phyloP scores from a whole-genome alignment of 257 asterid species.

The Salvia hispanica region DNA sequence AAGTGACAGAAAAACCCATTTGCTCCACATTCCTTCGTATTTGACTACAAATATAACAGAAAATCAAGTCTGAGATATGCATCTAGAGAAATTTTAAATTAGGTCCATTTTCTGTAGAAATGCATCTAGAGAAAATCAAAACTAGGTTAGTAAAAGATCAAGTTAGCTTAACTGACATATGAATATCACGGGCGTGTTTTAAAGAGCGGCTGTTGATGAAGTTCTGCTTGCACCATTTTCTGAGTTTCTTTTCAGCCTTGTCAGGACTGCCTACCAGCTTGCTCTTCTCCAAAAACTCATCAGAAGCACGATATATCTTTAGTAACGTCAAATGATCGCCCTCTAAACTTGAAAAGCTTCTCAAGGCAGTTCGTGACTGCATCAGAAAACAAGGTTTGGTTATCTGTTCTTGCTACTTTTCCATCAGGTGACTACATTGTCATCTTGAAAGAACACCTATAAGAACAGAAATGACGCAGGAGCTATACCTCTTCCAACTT shows the following conservation, averaged over 20 bases:
- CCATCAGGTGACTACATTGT: neutral
- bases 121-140: neutral
- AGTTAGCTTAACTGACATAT: constrained; percentile 57
- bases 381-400: constrained; percentile 29
- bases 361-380: constrained; percentile 82
- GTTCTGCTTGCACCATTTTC: constrained; percentile 95
- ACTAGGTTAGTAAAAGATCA: neutral
- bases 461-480: constrained; percentile 22
- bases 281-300: constrained; percentile 72
- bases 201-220: constrained; percentile 87
- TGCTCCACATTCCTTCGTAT: constrained; percentile 73
- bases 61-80: constrained; percentile 18
- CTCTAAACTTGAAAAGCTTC: constrained; percentile 75
- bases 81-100: constrained; percentile 5
- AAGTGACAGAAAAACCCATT: constrained; percentile 68
- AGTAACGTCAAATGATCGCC: constrained; percentile 95
- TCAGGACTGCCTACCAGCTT: constrained; percentile 48
- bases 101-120: neutral
- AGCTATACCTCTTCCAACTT: constrained; percentile 87
- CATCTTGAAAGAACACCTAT: constrained; percentile 13
- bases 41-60: constrained; percentile 58
- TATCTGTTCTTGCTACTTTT: constrained; percentile 27
- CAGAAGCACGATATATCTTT: constrained; percentile 73
- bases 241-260: constrained; percentile 78
- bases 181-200: constrained; percentile 89